Base-by-base conservation (phyloP, 1,139 yeast species). In the Entelexis paramagnoliae region DNA sequence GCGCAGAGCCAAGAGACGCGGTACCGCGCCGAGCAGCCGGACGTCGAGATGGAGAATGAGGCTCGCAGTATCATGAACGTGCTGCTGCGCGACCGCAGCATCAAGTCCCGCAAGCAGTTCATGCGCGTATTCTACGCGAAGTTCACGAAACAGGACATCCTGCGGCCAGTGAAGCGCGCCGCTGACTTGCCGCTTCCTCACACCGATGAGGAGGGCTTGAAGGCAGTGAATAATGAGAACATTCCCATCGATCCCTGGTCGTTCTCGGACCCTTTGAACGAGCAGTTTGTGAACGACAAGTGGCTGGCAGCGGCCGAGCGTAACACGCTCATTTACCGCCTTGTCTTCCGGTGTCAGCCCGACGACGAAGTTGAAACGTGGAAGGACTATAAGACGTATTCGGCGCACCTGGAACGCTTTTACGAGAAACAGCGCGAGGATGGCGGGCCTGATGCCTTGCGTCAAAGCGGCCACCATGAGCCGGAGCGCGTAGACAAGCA, bases 341-440 rank as follows among this genome's bases (percentile, higher is more conserved):
- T 83, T 67, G 87, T 91, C 2, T 93, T 93, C 74, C 91, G 89
- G 59, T 80, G 88, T 58, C 97, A 91, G 65, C 99, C 99, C 0
- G 98, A 93, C 66, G 87, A 91, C 64, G 73, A 77, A 16, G 97
- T 91, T 14, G 73, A 75, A 22, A 77, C 91, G 0, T 93, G 99
- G 99, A 77, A 78, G 54, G 95, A 87, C 48, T 93, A 88, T 66
- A 88, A 86, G 64, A 80, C 76, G 36, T 85, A 74, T 65, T 75
- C 60, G 41, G 62, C 63, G 11, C 65, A 62, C 52, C 65, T 63
- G 34, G 67, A 68, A 52, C 58, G 63, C 39, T 70, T 71, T 56
- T 67, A 69, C 28, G 55, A 52, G 41, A 59, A 57, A 45, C 63
- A 59, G 45, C 48, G 52, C 3, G 56, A 52, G 28, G 59, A 58